Evolutionary conservation across 805 yeast species (phyloP), one percentile per base, ranked within the genome.

Genomic region (Starmerella stellata): DNA sequence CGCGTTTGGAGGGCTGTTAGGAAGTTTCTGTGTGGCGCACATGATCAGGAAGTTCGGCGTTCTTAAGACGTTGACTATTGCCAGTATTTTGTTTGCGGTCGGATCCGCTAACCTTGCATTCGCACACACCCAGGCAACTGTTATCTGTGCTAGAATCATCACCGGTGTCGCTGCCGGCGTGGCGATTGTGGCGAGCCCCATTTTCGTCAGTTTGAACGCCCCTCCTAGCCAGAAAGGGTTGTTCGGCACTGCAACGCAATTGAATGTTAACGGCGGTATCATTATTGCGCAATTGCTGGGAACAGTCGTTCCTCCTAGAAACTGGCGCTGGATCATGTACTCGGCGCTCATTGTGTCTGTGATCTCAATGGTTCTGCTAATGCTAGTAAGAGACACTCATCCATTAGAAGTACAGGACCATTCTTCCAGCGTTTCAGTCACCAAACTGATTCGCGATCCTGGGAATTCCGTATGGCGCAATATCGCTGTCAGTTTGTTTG

Each of bases 141-240:
- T 87, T 44, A 51, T 72, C 11, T 4, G 69, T 13, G 95, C 95
- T 0, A 66, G 98, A 42, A 66, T 82, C 39, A 49, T 80, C 4
- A 70, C 80, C 16, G 98, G 98, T 0, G 36, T 82, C 2, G 93
- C 79, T 1, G 92, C 95, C 5, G 98, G 98, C 3, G 64, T 75
- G 11, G 76, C 87, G 1, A 68, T 90, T 41, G 96, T 90, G 3
- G 73, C 79, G 15, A 77, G 83, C 0, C 93, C 96, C 0, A 57
- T 90, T 43, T 75, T 72, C 47, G 72, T 90, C 49, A 77, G 74
- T 53, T 93, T 83, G 57, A 67, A 83, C 9, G 64, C 90, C 5
- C 95, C 95, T 0, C 56, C 65, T 1, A 62, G 62, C 3, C 58
- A 69, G 44, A 70, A 77, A 36, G 96, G 96, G 1, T 59, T 75